Conservation (phyloP, 2,329 filamentous ascomycete species). For the Phialophora verrucosa region DNA sequence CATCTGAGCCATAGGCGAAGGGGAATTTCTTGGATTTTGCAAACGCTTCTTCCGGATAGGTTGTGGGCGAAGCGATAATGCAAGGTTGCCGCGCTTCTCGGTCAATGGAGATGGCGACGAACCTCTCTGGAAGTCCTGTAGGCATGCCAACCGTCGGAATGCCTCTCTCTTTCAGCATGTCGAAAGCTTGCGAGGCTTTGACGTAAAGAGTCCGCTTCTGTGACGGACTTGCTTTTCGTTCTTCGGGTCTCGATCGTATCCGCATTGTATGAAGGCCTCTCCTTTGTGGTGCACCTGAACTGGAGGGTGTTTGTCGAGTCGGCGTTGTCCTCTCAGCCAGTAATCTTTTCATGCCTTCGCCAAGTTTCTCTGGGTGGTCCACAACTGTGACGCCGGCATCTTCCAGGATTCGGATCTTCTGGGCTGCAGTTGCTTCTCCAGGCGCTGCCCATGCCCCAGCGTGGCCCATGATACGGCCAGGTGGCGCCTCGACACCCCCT, state of each 20-base stretch:
- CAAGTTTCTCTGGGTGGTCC: constrained; percentile 77
- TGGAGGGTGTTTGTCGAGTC: constrained; percentile 46
- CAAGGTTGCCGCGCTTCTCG: constrained; percentile 67
- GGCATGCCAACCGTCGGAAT: constrained; percentile 52
- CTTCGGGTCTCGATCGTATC: constrained; percentile 39
- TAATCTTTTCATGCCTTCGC: constrained; percentile 68
- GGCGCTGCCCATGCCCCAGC: constrained; percentile 73
- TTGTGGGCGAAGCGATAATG: constrained; percentile 64
- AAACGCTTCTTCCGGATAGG: constrained; percentile 51
- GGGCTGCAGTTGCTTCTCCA: constrained; percentile 67
- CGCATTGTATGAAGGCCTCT: constrained; percentile 59
- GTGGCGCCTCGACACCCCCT: constrained; percentile 68
- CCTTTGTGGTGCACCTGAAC: constrained; percentile 48
- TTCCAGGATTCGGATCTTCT: constrained; percentile 72
- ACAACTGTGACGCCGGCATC: constrained; percentile 72
- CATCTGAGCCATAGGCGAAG: constrained; percentile 63
- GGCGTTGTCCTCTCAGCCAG: constrained; percentile 52
- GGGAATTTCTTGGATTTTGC: constrained; percentile 61
- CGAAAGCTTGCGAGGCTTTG: constrained; percentile 58
- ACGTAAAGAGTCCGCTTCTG: constrained; percentile 63
- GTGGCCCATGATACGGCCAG: constrained; percentile 76
- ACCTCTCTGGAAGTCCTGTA: constrained; percentile 50
- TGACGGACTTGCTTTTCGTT: constrained; percentile 1
- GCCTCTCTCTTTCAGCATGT: constrained; percentile 60
- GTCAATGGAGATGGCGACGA: constrained; percentile 70